Evolutionary conservation across 2,329 filamentous ascomycete genomes (phyloP), one percentile per base, ranked within the genome.

Genomic region (Purpureocillium lavendulum): DNA sequence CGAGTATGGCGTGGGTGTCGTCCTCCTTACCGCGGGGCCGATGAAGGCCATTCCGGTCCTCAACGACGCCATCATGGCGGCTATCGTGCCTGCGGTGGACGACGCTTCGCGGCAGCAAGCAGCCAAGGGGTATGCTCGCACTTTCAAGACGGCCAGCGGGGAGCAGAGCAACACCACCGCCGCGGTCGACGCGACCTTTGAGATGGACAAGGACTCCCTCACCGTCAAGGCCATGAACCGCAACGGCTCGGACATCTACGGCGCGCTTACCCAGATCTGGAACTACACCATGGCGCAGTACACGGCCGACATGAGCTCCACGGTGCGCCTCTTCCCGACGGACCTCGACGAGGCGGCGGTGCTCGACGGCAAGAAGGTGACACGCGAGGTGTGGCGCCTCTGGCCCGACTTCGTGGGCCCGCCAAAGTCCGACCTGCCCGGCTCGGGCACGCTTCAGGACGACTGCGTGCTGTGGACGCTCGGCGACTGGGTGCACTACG

Each of bases 401-500:
- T 60, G 55, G 55, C 48, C 54, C 0, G 49, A 52, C 0, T 33
- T 57, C 9, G 36, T 28, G 1, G 15, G 40, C 0, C 26, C 40
- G 0, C 28, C 33, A 2, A 9, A 40, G 12, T 58, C 56, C 0
- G 56, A 60, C 21, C 46, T 65, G 2, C 57, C 59, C 0, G 52
- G 53, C 0, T 40, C 40, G 6, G 40, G 37, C 0, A 29, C 58
- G 11, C 41, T 48, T 10, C 40, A 41, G 2, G 41, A 51, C n/a
- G 49, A 50, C 14, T 62, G 58, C 30, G 18, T 50, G 2, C 45
- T 50, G 4, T 64, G 58, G 59, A 56, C 51, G 28, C 40, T 57
- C 4, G 52, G 51, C 1, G 57, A 62, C 28, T 64, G 56, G 57
- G 43, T 63, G 16, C 53, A 59, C 21, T 63, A 64, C 40, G 58